A percentile compares a stretch with the other conserved stretches of the same genome.
These are phyloP conservation scores for Ceratobasidium sp. DNA, from an alignment of 1,284 basidiomycete species.

Conservation along the genomic window DNA sequence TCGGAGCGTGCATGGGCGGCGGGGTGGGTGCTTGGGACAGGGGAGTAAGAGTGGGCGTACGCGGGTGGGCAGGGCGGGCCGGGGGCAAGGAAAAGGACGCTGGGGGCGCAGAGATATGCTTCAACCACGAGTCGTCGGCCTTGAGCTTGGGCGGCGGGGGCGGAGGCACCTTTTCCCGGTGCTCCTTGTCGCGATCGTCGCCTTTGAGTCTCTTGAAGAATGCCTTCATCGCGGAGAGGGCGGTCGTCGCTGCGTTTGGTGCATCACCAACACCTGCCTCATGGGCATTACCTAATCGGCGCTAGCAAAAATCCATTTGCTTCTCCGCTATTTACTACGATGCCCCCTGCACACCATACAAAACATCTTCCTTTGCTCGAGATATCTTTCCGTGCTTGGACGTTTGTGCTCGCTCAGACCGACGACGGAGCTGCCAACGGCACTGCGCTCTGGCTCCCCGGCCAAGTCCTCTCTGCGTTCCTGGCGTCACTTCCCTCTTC, in stretches of 20 bases:
- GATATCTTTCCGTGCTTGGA: slow-evolving; percentile 62
- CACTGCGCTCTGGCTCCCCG: slow-evolving; percentile 89
- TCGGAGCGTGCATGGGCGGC: background rate
- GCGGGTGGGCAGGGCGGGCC: background rate
- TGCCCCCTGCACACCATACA: slow-evolving; percentile 70
- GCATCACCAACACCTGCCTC: slow-evolving; percentile 23
- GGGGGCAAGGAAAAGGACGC: slow-evolving; percentile 10
- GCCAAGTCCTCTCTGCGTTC: slow-evolving; percentile 78
- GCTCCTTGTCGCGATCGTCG: slow-evolving; percentile 23
- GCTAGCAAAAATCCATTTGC: slow-evolving; percentile 9
- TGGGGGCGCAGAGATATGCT: slow-evolving; percentile 30
- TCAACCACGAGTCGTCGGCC: slow-evolving; percentile 40
- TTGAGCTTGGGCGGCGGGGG: slow-evolving; percentile 20
- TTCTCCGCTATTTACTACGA: slow-evolving; percentile 2
- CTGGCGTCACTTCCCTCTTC: slow-evolving; percentile 58
- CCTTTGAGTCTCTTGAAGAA: too few species aligned
- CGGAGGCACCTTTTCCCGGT: background rate
- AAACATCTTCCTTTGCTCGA: slow-evolving; percentile 72
- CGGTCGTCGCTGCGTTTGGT: slow-evolving; percentile 11
- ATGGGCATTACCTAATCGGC: slow-evolving; percentile 35
- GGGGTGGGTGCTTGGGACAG: background rate
- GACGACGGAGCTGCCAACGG: slow-evolving; percentile 79
- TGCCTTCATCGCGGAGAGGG: too few species aligned
- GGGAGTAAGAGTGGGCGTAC: background rate
- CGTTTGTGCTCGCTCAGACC: slow-evolving; percentile 67